Percentiles rank a stretch among this genome's conserved stretches.
These are phyloP conservation scores for Achaetomium macrosporum DNA, from an alignment of 2,329 filamentous ascomycete species.

Conservation along the genomic window DNA sequence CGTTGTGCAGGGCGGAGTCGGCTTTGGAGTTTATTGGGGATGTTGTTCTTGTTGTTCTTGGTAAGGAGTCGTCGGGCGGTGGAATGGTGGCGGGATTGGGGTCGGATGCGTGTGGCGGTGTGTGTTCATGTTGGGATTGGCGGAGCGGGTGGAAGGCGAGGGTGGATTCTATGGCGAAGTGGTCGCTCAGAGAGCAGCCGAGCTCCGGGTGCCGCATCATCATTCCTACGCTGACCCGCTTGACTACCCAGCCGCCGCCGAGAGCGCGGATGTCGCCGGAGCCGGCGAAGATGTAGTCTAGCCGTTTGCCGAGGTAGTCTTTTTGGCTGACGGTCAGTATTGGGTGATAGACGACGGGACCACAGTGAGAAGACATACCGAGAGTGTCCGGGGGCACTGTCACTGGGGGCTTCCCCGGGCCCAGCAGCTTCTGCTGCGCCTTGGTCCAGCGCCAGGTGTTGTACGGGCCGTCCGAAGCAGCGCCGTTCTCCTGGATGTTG, in stretches of 20 bases:
- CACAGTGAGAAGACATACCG: slow-evolving; percentile 7
- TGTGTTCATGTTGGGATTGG: slow-evolving; percentile 6
- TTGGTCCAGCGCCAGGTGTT: slow-evolving; percentile 94
- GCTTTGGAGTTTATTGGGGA: slow-evolving; percentile 22
- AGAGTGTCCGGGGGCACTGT: slow-evolving; percentile 55
- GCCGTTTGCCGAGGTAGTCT: slow-evolving; percentile 73
- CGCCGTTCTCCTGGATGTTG: slow-evolving; percentile 76
- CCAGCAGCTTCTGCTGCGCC: slow-evolving; percentile 60
- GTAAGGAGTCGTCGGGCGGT: not conserved
- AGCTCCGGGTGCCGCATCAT: slow-evolving; percentile 73
- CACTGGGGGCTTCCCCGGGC: slow-evolving; percentile 55
- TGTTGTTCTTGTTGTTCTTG: not conserved
- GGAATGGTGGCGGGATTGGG: slow-evolving; percentile 11
- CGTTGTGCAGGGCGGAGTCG: slow-evolving; percentile 28
- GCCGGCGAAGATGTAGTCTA: slow-evolving; percentile 90
- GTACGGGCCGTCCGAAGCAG: slow-evolving; percentile 76
- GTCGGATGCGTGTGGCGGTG: slow-evolving; percentile 8
- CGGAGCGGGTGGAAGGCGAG: slow-evolving; percentile 46
- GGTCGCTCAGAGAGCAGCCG: slow-evolving; percentile 84
- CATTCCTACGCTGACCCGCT: slow-evolving; percentile 69
- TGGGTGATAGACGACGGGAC: no score
- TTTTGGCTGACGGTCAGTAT: slow-evolving; percentile 21
- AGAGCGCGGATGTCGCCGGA: slow-evolving; percentile 36
- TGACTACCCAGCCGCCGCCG: slow-evolving; percentile 59
- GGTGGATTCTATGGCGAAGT: slow-evolving; percentile 85